Evolutionary conservation across 495 filamentous ascomycete species (phyloP).

Genomic region (Tetracladium setigerum): DNA sequence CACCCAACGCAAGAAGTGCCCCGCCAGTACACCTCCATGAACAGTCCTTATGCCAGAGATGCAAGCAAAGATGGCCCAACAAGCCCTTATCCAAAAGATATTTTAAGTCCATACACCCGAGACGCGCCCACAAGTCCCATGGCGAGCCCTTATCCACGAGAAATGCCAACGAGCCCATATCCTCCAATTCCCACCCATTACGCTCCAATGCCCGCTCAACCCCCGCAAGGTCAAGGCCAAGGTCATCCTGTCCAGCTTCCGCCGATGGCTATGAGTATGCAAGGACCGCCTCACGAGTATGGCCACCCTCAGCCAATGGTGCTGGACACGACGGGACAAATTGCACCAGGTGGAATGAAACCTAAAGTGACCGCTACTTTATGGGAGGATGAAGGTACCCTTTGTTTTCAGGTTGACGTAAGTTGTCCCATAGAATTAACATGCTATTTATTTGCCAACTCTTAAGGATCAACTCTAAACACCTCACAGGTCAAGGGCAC

Average conservation of each 20-base stretch:
- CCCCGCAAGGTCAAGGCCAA: constrained; percentile 42
- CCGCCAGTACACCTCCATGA: no score
- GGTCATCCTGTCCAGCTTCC: constrained; percentile 56
- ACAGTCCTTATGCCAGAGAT: no score
- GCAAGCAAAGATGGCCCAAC: no score
- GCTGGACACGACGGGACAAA: constrained; percentile 81
- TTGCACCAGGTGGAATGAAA: constrained; percentile 88
- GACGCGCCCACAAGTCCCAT: no score
- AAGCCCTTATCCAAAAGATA: no score
- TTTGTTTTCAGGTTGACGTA: constrained; percentile 94
- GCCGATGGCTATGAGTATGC: constrained; percentile 38
- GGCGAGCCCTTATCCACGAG: neutral
- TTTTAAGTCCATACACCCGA: no score
- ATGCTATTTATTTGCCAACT: no score
- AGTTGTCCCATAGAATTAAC: no score
- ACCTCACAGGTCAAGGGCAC: constrained; percentile 63
- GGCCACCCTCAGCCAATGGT: constrained; percentile 35
- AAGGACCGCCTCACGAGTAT: constrained; percentile 38
- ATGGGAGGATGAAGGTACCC: constrained; percentile 96
- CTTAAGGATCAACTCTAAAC: no score
- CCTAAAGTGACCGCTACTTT: constrained; percentile 91
- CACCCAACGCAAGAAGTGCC: neutral
- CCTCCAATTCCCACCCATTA: neutral
- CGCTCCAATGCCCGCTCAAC: constrained; percentile 49
- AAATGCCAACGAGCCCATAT: constrained; percentile 9